Percentiles rank a stretch among this genome's conserved stretches.
Conservation (phyloP, 2,329 filamentous ascomycete species). For the Penicillium sp. region DNA sequence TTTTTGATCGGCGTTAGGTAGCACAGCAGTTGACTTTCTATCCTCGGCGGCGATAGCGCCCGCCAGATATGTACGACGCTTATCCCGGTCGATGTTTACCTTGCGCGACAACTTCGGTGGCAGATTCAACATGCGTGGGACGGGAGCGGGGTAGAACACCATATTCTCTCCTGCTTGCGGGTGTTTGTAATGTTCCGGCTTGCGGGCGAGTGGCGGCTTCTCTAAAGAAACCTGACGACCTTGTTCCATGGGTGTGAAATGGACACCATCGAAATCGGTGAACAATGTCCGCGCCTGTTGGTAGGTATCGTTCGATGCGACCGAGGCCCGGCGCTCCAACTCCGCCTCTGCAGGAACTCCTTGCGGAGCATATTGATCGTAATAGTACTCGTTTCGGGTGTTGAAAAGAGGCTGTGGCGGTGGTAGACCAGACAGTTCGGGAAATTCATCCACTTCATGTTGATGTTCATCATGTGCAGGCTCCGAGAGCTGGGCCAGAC, state of each 20-base stretch:
- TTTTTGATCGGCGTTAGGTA: constrained; percentile 28
- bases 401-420: constrained; percentile 14
- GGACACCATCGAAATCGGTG: constrained; percentile 52
- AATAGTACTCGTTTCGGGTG: constrained; percentile 12
- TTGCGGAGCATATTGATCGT: constrained; percentile 19
- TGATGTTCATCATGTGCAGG: constrained; percentile 36
- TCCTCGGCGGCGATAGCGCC: constrained; percentile 59
- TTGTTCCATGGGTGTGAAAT: constrained; percentile 35
- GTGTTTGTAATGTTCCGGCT: constrained; percentile 39
- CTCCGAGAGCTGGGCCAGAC: constrained; percentile 41
- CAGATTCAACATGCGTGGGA: constrained; percentile 88
- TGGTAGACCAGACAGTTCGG: constrained; percentile 9
- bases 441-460: constrained; percentile 20
- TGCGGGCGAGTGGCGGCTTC: constrained; percentile 41
- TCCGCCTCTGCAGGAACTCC: constrained; percentile 8
- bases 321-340: constrained; percentile 37
- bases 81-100: constrained; percentile 63
- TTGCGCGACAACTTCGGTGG: constrained; percentile 81
- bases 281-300: constrained; percentile 46
- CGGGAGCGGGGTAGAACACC: constrained; percentile 93
- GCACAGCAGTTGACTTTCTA: constrained; percentile 52
- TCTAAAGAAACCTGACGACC: constrained; percentile 38
- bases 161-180: constrained; percentile 68
- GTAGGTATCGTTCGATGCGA: constrained; percentile 47
- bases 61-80: constrained; percentile 71